Conservation (phyloP, 306 rosid genomes). For the Luffa acutangula region DNA sequence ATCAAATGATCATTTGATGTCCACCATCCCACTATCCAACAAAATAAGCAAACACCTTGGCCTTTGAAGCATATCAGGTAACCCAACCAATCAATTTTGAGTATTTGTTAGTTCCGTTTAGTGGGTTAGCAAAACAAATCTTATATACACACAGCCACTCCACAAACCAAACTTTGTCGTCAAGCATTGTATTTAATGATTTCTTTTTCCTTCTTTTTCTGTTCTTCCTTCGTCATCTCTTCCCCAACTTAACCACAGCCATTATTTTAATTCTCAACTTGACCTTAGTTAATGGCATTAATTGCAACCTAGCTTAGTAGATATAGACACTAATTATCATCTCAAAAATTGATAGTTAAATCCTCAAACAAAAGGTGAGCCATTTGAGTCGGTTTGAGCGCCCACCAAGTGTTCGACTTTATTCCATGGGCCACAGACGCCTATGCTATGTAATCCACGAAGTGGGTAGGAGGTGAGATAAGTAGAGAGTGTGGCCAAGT, state of each 20-base stretch:
- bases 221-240: too few relatives aligned
- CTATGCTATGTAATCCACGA: neutral
- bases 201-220: neutral
- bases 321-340: too few relatives aligned
- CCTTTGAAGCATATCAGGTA: neutral
- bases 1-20: too few relatives aligned
- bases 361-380: neutral
- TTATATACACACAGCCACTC: neutral
- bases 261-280: neutral
- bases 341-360: too few relatives aligned
- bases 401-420: neutral
- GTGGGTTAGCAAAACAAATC: constrained; percentile 8
- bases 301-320: too few relatives aligned
- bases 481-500: neutral
- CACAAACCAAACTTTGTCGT: constrained; percentile 7
- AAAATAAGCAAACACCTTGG: neutral
- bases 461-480: neutral
- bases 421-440: neutral
- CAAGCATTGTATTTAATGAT: neutral
- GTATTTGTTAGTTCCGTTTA: neutral
- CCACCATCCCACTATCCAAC: neutral
- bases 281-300: neutral
- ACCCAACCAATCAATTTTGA: neutral
- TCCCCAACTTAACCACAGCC: neutral
- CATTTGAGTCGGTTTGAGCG: neutral